phyloP scores from a whole-genome alignment of 768 basidiomycete species.

The Russula brevipes region DNA sequence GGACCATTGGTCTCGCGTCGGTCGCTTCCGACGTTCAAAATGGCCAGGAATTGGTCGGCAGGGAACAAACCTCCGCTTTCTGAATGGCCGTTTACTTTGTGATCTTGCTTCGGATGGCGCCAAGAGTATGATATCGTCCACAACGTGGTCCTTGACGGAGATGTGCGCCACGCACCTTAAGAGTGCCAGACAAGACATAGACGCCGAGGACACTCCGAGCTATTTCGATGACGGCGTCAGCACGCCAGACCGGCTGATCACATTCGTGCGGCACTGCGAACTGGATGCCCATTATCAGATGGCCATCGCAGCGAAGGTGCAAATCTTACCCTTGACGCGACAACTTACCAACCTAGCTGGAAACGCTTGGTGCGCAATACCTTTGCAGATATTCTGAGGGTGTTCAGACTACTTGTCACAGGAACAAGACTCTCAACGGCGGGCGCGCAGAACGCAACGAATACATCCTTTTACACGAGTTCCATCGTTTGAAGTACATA shows the following conservation, averaged over 20 bases:
- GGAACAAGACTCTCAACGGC: slow-evolving; percentile 96
- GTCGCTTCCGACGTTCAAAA: slow-evolving; percentile 78
- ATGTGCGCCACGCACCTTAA: slow-evolving; percentile 92
- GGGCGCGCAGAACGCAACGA: slow-evolving; percentile 98
- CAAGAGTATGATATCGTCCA: slow-evolving; percentile 95
- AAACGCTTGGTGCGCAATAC: slow-evolving; percentile 76
- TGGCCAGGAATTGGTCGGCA: slow-evolving; percentile 80
- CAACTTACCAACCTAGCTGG: slow-evolving; percentile 95
- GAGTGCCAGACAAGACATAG: slow-evolving; percentile 85
- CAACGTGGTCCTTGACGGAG: slow-evolving; percentile 96
- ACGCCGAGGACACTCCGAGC: slow-evolving; percentile 87
- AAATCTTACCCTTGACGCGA: slow-evolving; percentile 85
- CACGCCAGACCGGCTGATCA: slow-evolving; percentile 71
- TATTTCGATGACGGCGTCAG: slow-evolving; percentile 84
- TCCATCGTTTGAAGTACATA: slow-evolving; percentile 92
- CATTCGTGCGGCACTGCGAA: slow-evolving; percentile 90
- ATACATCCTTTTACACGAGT: slow-evolving; percentile 97
- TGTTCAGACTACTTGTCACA: slow-evolving; percentile 31
- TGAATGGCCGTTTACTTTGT: slow-evolving; percentile 82
- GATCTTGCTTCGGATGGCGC: slow-evolving; percentile 94
- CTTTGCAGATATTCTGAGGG: background rate
- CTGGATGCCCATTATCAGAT: slow-evolving; percentile 95
- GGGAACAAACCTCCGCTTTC: slow-evolving; percentile 76
- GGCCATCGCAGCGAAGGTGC: slow-evolving; percentile 93
- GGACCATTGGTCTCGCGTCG: slow-evolving; percentile 92